phyloP scores from a whole-genome alignment of 768 basidiomycete genomes.

The Tylopilus subfusipes region DNA sequence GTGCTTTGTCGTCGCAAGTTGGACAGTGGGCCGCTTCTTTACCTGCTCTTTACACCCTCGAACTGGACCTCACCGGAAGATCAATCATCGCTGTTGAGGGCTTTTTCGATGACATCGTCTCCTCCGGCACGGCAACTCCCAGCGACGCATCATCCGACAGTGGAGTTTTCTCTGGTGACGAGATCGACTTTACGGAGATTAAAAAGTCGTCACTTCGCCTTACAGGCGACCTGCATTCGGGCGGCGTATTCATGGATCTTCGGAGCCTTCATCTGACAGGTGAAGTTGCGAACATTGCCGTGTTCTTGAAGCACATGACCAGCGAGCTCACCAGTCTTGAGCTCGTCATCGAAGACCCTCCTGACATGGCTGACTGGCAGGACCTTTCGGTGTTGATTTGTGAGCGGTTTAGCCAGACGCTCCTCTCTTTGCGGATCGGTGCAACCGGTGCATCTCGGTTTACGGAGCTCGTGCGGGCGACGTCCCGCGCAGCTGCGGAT shows the following conservation, averaged over 20 bases:
- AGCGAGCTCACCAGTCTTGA: constrained; percentile 66
- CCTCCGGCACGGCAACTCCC: constrained; percentile 70
- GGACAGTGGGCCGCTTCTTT: constrained; percentile 72
- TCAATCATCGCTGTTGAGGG: constrained; percentile 70
- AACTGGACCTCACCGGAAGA: constrained; percentile 69
- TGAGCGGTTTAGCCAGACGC: constrained; percentile 55
- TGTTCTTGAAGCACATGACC: constrained; percentile 67
- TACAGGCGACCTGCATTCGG: constrained; percentile 55
- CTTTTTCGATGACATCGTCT: constrained; percentile 69
- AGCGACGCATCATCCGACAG: constrained; percentile 70
- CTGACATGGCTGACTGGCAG: constrained; percentile 71
- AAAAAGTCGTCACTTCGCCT: constrained; percentile 66
- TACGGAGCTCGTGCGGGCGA: constrained; percentile 75
- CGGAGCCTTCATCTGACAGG: constrained; percentile 65
- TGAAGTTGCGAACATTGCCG: constrained; percentile 63
- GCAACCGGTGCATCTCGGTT: constrained; percentile 75
- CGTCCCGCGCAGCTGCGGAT: constrained; percentile 54
- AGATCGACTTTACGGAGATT: constrained; percentile 71
- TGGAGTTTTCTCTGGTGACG: constrained; percentile 74
- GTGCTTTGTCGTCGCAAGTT: constrained; percentile 65
- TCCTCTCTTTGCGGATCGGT: constrained; percentile 58
- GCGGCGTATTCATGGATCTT: constrained; percentile 55
- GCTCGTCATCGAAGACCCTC: constrained; percentile 76
- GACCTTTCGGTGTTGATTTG: constrained; percentile 62
- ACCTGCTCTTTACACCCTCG: constrained; percentile 57